A percentile compares a stretch with the other conserved stretches of the same genome.
phyloP scores from a whole-genome alignment of 2,329 filamentous ascomycete genomes.

The Calonectria leucothoes region DNA sequence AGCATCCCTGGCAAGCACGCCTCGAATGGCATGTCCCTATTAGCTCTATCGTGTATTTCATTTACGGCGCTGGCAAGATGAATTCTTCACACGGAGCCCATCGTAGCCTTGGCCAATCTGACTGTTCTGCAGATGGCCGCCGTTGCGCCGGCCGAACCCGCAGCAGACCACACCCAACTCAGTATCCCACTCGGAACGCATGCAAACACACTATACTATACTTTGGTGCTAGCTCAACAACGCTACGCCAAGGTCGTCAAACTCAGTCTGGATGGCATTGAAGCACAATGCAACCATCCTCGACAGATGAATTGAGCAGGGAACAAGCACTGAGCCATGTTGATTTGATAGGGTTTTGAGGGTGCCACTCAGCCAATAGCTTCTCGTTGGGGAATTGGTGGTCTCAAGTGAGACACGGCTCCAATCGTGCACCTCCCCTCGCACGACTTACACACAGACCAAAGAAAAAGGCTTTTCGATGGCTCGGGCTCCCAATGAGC shows the following conservation, averaged over 20 bases:
- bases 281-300: slow-evolving; percentile 21
- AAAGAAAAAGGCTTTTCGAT: not conserved
- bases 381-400: not conserved
- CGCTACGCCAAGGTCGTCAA: not conserved
- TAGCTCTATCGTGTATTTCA: not conserved
- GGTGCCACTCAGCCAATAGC: slow-evolving; percentile 1
- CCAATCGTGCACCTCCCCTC: not conserved
- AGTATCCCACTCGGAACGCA: slow-evolving; percentile 10
- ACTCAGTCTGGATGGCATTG: slow-evolving; percentile 4
- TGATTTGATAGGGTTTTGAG: not conserved
- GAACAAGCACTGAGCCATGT: not conserved
- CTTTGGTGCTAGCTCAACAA: slow-evolving; percentile 2
- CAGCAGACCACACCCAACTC: slow-evolving; percentile 7
- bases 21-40: not conserved
- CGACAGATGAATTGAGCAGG: slow-evolving; percentile 8
- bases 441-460: slow-evolving; percentile 10
- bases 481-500: not conserved
- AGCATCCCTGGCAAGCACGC: not conserved
- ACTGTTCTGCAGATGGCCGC: not conserved
- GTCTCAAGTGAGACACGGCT: slow-evolving; percentile 12
- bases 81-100: not conserved
- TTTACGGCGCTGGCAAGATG: not conserved
- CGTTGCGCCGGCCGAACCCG: slow-evolving; percentile 12
- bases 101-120: not conserved
- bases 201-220: slow-evolving; percentile 18